Base-by-base conservation (phyloP, 208 protist genomes). In the Trichomonas tenax region DNA sequence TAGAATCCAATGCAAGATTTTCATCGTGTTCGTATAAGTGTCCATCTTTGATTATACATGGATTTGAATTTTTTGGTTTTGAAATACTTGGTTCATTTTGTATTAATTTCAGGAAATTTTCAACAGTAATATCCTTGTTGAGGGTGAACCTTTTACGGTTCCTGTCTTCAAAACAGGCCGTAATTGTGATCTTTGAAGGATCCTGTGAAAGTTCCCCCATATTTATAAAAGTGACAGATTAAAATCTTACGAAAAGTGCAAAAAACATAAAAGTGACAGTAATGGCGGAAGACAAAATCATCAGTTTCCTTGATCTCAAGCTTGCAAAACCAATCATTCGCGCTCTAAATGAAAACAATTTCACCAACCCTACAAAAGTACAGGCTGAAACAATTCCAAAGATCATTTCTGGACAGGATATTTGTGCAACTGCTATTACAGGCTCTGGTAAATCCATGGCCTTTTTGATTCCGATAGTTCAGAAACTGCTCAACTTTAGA, bases 401-500 rank as follows among this genome's bases (percentile, higher is more conserved):
- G 9, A 96, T 96, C 63, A 11, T 96, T 31, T 11, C 31, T 26
- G 93, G 93, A 11, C 11, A 82, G 1, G 93, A 96, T 46, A 36
- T 96, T 44, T 82, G 46, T 41, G 93, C 49, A 6, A 48, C 49
- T 82, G 93, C 93, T 8, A 63, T 82, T 4, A 96, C 93, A 48
- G 93, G 93, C 26, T 96, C 93, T 17, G 93, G 93, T 40, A 96
- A 96, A 96, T 82, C 93, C 9, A 49, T 49, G 26, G 93, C 93
- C 4, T 96, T 96, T 45, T n/a, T 96, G 0, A 82, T 96, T 36
- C 93, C 93, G 48, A 96, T 96, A 11, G 34, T 96, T 96, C 93
- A 96, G 2, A 63, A 46, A 44, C 14, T 96, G 3, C 26, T 82
- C 2, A 34, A 8, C 41, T 48, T 40, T 17, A 41, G 86, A 63